Conservation (phyloP, 371 early-diverging fungal genomes). For the Mortierella sp. region DNA sequence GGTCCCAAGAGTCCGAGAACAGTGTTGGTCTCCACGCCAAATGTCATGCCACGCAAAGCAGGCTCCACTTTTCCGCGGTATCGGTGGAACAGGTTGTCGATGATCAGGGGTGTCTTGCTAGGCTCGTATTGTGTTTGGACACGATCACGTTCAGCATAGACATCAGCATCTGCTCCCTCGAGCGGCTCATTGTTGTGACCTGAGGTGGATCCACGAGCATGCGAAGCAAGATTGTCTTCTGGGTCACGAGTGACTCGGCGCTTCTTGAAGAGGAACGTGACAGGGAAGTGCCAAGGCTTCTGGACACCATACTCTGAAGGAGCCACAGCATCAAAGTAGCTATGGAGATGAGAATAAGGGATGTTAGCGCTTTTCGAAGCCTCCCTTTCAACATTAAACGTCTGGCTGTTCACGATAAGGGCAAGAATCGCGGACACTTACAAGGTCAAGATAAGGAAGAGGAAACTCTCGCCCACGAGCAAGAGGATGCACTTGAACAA, state of each 20-base stretch:
- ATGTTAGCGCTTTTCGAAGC: no score
- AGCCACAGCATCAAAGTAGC: constrained; percentile 48
- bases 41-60: constrained; percentile 46
- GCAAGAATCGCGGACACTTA: no score
- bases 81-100: constrained; percentile 40
- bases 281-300: constrained; percentile 73
- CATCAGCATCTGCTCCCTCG: constrained; percentile 69
- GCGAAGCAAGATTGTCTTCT: constrained; percentile 13
- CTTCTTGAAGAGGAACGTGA: constrained; percentile 57
- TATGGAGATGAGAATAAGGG: background rate
- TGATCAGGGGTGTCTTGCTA: constrained; percentile 35
- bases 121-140: constrained; percentile 62
- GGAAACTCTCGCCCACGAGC: constrained; percentile 37
- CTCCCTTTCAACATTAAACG: no score
- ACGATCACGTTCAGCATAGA: constrained; percentile 64
- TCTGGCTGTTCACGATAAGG: no score
- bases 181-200: constrained; percentile 10
- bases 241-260: constrained; percentile 13
- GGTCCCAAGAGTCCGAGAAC: constrained; percentile 75
- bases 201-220: constrained; percentile 3
- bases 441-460: constrained; percentile 33
- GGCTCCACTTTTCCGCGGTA: constrained; percentile 47
- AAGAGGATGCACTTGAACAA: constrained; percentile 34
- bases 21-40: constrained; percentile 48
- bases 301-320: constrained; percentile 73